Base-by-base conservation (phyloP, 2,329 filamentous ascomycete genomes). In the Cordyceps cateniannulata region DNA sequence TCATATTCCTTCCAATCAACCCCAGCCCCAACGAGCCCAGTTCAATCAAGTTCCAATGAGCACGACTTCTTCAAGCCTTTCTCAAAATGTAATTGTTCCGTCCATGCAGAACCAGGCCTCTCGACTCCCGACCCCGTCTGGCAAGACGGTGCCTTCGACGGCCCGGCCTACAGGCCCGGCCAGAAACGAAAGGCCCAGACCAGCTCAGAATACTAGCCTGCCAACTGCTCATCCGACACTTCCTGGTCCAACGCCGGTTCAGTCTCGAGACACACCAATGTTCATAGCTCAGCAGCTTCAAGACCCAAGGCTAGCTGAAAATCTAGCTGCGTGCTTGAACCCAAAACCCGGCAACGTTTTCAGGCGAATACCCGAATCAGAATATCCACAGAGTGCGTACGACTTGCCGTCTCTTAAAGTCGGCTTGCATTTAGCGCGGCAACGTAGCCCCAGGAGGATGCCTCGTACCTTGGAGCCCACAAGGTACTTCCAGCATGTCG, bases 371-470 rank as follows among this genome's bases (percentile, higher is more conserved):
- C 49, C 63, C 1, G 63, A 65, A 27, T 50, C 66, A 16, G 76
- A 82, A 6, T 73, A 75, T 64, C 77, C 81, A 0, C 67, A 71
- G 40, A 75, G 71, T 44, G 72, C 75, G 0, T 72, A 76, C 40
- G 77, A 81, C 6, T 69, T 66, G 50, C 73, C 70, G 52, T 76
- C 81, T 2, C 52, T 81, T 14, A 65, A 73, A 45, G 72, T 71
- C 62, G 72, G 78, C 5, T 71, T 84, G 16, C 80, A 83, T 56
- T 75, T 82, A 61, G 71, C 74, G n/a, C 68, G 73, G 35, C 65
- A 77, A 16, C 75, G 79, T 22, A 85, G 81, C 63, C 82, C 82
- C 3, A 73, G 69, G 44, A 75, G 80, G 53, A 66, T 75, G n/a
- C 69, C 74, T 20, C 8, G 20, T 22, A 20, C 24, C n/a, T 14